Percentiles rank a stretch among this genome's conserved stretches.
Evolutionary conservation across 73 alveolate species (phyloP).

Genomic region (Paramecium sexaurelia): DNA sequence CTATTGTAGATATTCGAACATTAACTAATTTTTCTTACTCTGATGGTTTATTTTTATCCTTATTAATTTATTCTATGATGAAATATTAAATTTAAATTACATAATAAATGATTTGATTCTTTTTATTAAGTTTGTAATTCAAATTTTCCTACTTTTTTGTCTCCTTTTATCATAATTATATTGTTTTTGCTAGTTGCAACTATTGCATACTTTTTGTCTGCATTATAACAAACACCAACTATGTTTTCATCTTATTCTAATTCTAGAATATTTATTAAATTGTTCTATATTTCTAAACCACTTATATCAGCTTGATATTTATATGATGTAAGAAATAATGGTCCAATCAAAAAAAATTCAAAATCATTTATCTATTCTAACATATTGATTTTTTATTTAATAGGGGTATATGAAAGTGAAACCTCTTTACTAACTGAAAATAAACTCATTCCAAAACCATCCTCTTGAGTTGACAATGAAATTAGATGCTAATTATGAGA

Average conservation of each 20-base stretch:
- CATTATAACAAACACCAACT: neutral
- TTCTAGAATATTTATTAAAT: neutral
- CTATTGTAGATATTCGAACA: neutral
- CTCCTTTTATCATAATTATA: neutral
- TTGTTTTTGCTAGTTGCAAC: neutral
- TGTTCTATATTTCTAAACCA: neutral
- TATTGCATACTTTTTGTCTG: neutral
- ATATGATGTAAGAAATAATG: neutral
- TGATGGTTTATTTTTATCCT: neutral
- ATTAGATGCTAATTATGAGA: conserved; percentile 20
- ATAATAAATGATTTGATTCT: neutral
- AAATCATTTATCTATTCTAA: neutral
- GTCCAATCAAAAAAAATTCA: conserved; percentile 28
- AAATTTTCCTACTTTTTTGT: neutral
- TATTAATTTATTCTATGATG: neutral
- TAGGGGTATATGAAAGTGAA: conserved; percentile 35
- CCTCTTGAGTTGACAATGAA: neutral
- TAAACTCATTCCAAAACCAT: conserved; percentile 52
- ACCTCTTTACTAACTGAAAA: conserved; percentile 55
- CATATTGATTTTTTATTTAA: neutral
- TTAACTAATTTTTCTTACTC: neutral
- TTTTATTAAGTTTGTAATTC: neutral
- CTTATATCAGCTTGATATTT: conserved; percentile 1
- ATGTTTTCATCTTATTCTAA: neutral
- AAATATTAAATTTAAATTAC: neutral